Base-by-base conservation (phyloP, 306 rosid genomes). In the Cyamopsis tetragonoloba region DNA sequence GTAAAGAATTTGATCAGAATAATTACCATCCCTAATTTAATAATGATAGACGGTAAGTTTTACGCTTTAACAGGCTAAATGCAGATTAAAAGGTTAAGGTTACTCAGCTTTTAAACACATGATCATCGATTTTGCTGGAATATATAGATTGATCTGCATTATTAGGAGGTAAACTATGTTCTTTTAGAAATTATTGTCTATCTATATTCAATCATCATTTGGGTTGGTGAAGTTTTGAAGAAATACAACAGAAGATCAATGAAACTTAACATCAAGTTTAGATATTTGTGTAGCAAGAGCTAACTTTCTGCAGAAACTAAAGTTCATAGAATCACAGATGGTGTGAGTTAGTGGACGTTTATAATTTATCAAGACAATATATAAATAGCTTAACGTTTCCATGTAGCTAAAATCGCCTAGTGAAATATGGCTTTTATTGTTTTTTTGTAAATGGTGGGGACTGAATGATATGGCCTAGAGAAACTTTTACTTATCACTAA, bases 311-410 rank as follows among this genome's bases (percentile, higher is more conserved):
- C 19, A 3, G 20, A 8, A 35, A 19, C 44, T 48, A 41, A 8
- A 27, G 19, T 31, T n/a, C 14, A 31, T 31, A 31, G 4, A 5
- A 5, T 39, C 44, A 39, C 44, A 37, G 55, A 26, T 51, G 62
- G 70, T 60, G 19, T 63, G 70, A 68, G 68, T 73, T 82, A 59
- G 73, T 77, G 20, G 69, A 18, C 72, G 32, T 62, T 48, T 15
- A 62, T 50, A 48, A 41, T 44, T 66, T 66, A 62, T 59, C 30
- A 44, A 55, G 73, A 48, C 26, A 35, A 31, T 57, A 61, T 12
- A 34, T 17, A 14, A 49, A 70, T 54, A 49, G 35, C 5, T 19
- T 44, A 31, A 56, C 39, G 47, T n/a, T n/a, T n/a, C n/a, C n/a
- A n/a, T n/a, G n/a, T n/a, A n/a, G n/a, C n/a, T n/a, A n/a, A n/a